Evolutionary conservation across 2,329 filamentous ascomycete species (phyloP).

Genomic region (Colletotrichum simmondsii): DNA sequence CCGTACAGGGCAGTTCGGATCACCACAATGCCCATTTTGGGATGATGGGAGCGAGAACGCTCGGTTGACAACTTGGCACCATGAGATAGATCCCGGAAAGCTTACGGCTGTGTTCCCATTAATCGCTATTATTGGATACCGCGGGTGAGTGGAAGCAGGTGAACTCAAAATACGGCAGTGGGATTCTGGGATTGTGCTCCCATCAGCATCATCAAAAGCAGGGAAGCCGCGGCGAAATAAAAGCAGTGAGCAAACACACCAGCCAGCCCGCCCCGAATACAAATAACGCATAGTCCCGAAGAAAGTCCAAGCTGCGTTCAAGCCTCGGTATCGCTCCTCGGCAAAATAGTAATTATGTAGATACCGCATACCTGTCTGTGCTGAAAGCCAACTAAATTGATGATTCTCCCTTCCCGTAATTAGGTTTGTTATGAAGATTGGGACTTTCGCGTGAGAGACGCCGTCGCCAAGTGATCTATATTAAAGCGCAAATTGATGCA

Average conservation of each 20-base stretch:
- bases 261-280: neutral
- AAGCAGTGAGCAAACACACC: neutral
- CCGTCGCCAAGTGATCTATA: neutral
- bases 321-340: neutral
- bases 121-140: neutral
- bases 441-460: neutral
- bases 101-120: neutral
- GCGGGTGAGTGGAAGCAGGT: neutral
- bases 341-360: neutral
- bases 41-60: neutral
- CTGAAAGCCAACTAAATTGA: neutral
- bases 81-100: neutral
- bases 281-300: neutral
- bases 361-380: neutral
- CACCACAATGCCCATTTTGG: neutral
- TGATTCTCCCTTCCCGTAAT: neutral
- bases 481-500: neutral
- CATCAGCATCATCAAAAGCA: neutral
- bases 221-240: neutral
- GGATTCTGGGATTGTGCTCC: neutral
- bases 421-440: neutral
- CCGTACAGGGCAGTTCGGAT: neutral
- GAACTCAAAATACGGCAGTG: neutral
- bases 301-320: neutral
- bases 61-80: neutral